Base-by-base conservation (phyloP, 768 basidiomycete genomes). In the Collybiopsis confluens region DNA sequence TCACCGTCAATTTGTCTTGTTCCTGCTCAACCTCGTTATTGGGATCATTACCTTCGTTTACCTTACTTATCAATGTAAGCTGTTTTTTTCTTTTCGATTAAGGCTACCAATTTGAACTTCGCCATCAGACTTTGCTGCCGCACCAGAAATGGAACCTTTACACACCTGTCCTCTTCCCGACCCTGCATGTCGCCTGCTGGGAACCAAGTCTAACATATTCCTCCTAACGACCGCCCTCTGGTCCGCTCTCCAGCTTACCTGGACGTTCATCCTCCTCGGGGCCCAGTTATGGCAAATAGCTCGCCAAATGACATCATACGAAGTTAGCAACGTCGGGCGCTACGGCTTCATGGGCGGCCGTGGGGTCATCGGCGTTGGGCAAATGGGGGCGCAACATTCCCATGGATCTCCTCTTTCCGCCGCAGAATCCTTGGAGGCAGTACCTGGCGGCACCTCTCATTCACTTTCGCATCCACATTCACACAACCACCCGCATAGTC, bases 261-360 rank as follows among this genome's bases (percentile, higher is more conserved):
- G 96, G 97, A 98, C 97, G 1, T 69, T 81, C 45, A 78, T 98
- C 52, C 85, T 98, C 27, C 85, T 97, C 44, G 81, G 78, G 42
- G 84, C 85, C 3, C 96, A 99, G 62, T 74, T 86, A 45, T 96
- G 91, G 90, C 97, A 99, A 69, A 83, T 98, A 51, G 82, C 87
- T 2, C 82, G 87, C 23, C 95, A 98, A 64, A 92, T 98, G 81
- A 99, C 96, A 1, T 98, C 96, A 0, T 79, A 95, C 52, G 96
- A 99, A 65, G 92, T 98, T 2, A 87, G 86, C 55, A 99, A 99
- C 64, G 83, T 98, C 2, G 93, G 96, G 2, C 82, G 96, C 43
- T 98, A 86, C 63, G 96, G 97, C 11, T 98, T 86, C 73, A 96
- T 99, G 92, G 96, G 97, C 35, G 95, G 95, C 0, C 84, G 91